Evolutionary conservation across 2,329 filamentous ascomycete species (phyloP), one percentile per base, ranked within the genome.

Genomic region (Botrytis paeoniae): DNA sequence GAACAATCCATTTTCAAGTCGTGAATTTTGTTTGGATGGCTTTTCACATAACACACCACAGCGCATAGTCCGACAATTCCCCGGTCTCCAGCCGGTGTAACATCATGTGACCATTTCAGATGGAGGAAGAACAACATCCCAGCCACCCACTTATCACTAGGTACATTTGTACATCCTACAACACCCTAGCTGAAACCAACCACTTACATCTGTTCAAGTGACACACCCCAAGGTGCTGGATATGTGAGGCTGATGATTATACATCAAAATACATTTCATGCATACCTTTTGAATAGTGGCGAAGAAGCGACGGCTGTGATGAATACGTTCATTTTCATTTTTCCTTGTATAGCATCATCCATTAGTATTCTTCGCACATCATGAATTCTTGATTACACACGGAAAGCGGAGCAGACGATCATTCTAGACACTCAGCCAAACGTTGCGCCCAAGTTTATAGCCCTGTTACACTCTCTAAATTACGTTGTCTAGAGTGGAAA

Each of bases 211-310:
- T n/a, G 22, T 22, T n/a, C 22, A 39, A 39, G 45, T 37, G 37
- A 29, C 43, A 18, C 48, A 35, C 43, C n/a, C 32, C 59, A 32
- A 51, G 16, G 9, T 45, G 20, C 32, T 37, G 32, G 39, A 71
- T n/a, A 41, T 43, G 37, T 66, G 70, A 71, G 70, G 70, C 70
- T 66, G 70, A 71, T 43, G 69, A 63, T 48, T 35, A 54, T 43
- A 32, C 54, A 45, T 70, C 68, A 48, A 32, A 39, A 41, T 10
- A 69, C 7, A 59, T 43, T n/a, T 45, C 59, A 45, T 48, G 22
- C 48, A 18, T 22, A 61, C 25, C 18, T 29, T 4, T n/a, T 35
- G 16, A 39, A 71, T 1, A 1, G 29, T 41, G 35, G 32, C 35
- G 35, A 51, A 25, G 57, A 51, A 45, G 32, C 57, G 14, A 39